Conservation (phyloP, 345 rosid species). For the Noccaea bulbosa region DNA sequence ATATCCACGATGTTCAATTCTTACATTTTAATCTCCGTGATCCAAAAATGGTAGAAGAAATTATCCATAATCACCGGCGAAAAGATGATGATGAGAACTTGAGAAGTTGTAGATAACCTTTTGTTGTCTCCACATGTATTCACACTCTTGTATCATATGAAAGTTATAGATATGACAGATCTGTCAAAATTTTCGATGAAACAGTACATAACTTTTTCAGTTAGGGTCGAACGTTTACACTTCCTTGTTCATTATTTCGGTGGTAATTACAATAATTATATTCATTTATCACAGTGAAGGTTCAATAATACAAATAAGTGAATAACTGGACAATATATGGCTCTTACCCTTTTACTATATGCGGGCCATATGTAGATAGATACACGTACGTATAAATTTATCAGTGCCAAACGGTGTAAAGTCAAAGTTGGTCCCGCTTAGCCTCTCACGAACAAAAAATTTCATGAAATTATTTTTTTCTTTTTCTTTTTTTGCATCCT, state of each 20-base stretch:
- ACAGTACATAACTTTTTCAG: neutral
- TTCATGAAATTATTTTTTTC: slow-evolving; percentile 10
- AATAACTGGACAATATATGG: slow-evolving; percentile 1
- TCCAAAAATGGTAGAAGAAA: slow-evolving; percentile 2
- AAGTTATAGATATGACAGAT: slow-evolving; percentile 1
- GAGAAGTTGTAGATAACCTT: slow-evolving; percentile 27
- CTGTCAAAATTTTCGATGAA: neutral
- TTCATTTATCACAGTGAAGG: neutral
- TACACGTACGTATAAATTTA: slow-evolving; percentile 2
- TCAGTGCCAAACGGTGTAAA: slow-evolving; percentile 9
- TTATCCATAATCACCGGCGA: slow-evolving; percentile 40
- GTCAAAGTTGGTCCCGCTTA: slow-evolving; percentile 38
- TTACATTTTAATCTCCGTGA: slow-evolving; percentile 5
- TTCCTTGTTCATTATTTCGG: neutral
- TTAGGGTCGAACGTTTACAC: slow-evolving; percentile 13
- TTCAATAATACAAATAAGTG: slow-evolving; percentile 10
- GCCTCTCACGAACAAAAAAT: neutral
- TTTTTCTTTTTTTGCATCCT: slow-evolving; percentile 13
- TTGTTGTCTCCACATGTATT: slow-evolving; percentile 24
- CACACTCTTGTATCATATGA: slow-evolving; percentile 27
- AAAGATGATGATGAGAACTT: slow-evolving; percentile 35
- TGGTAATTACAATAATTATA: slow-evolving; percentile 7
- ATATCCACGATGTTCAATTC: slow-evolving; percentile 27
- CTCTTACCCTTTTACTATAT: neutral
- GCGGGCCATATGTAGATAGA: slow-evolving; percentile 10